Evolutionary conservation across 768 basidiomycete genomes (phyloP).

Genomic region (Suillus placidus): DNA sequence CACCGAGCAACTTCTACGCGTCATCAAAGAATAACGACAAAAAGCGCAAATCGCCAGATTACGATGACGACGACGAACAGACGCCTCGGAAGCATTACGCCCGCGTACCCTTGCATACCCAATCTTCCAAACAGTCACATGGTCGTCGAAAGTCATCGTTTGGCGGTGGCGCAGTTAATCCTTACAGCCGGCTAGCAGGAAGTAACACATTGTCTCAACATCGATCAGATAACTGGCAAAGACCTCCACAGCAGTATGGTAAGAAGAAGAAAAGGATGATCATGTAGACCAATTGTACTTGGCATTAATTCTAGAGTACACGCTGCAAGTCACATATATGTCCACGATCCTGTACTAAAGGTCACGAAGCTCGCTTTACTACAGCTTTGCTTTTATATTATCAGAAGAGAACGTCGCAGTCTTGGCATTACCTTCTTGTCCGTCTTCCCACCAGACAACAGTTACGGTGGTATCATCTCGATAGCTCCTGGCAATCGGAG

Average conservation of each 20-base stretch:
- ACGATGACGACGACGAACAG: conserved; percentile 29
- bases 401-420: conserved; percentile 32
- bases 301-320: conserved; percentile 3
- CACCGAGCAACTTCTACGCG: conserved; percentile 44
- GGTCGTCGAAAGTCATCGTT: conserved; percentile 33
- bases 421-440: conserved; percentile 46
- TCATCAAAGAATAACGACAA: conserved; percentile 27
- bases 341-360: conserved; percentile 1
- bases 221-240: conserved; percentile 24
- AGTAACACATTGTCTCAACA: conserved; percentile 36
- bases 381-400: conserved; percentile 55
- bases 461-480: conserved; percentile 87
- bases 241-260: conserved; percentile 30
- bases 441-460: conserved; percentile 83
- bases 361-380: conserved; percentile 12
- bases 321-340: conserved; percentile 7
- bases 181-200: conserved; percentile 38
- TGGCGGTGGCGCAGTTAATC: conserved; percentile 35
- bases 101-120: conserved; percentile 23
- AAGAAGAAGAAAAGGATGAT: conserved; percentile 39
- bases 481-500: conserved; percentile 73
- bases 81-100: conserved; percentile 25
- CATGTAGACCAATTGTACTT: conserved; percentile 32
- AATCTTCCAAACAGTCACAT: conserved; percentile 27
- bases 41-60: conserved; percentile 46